Evolutionary conservation across 768 basidiomycete genomes (phyloP), one percentile per base, ranked within the genome.

Genomic region (Coprinopsis strossmayeri): DNA sequence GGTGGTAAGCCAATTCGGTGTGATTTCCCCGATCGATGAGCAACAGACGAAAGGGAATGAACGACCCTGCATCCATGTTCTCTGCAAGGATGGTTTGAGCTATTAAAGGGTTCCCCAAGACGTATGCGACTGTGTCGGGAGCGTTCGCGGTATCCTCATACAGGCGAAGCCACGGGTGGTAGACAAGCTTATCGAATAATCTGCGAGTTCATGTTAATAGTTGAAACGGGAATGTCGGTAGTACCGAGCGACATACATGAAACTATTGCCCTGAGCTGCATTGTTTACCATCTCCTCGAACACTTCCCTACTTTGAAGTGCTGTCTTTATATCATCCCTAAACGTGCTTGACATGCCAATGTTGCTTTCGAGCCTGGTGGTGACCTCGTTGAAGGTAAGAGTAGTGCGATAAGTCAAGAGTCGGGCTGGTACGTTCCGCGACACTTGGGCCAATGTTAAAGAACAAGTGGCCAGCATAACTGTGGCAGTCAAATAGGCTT

Each of bases 81-180:
- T 66, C 57, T 47, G 61, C 55, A 44, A 79, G 46, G 53, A 80
- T 69, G 1, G 56, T 59, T 48, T 74, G 69, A 0, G 76, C 78
- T 38, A 76, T 61, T 43, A 76, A 59, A 2, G 78, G 78, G 58
- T 78, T 78, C 13, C 77, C 77, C 47, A 77, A 63, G 24, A 64
- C 68, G 60, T 80, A 80, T 11, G 72, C 57, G 34, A 65, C 55
- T 1, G 69, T 61, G 26, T 54, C 56, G 18, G 70, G 69, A 34
- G 63, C 59, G 13, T 40, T 48, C 17, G 45, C 35, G 26, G 53
- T 57, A n/a, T 56, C 60, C 26, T 56, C 50, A 53, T 64, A 69
- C 25, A 57, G 54, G 38, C 64, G 61, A 38, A 76, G 41, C 64
- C 74, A 70, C 17, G 43, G 53, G 25, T 66, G 51, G 48, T 73